Evolutionary conservation across 1,284 basidiomycete genomes (phyloP).

Genomic region (Cryptococcus hybrid): DNA sequence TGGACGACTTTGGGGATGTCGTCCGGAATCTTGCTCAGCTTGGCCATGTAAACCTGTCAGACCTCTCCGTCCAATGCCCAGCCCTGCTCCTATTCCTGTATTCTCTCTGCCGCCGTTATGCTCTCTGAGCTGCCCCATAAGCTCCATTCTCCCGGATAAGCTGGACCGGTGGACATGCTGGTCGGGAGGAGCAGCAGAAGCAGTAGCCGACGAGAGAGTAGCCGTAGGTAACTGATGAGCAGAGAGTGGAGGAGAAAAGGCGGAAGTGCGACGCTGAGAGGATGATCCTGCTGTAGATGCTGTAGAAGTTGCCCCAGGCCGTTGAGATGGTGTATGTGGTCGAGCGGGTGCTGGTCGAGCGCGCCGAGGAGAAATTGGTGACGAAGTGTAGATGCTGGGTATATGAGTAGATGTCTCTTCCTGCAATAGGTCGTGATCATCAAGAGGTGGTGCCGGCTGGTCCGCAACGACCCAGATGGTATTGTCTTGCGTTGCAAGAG

Average conservation of each 20-base stretch:
- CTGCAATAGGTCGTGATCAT: neutral
- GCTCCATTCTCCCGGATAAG: slow-evolving; percentile 18
- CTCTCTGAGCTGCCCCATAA: slow-evolving; percentile 36
- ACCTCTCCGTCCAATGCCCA: slow-evolving; percentile 29
- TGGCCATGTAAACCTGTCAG: slow-evolving; percentile 30
- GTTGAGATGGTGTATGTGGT: neutral
- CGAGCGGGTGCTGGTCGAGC: neutral
- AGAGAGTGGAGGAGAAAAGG: slow-evolving; percentile 35
- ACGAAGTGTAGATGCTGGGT: neutral
- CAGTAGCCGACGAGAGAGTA: slow-evolving; percentile 22
- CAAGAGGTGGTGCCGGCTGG: neutral
- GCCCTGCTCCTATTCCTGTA: slow-evolving; percentile 20
- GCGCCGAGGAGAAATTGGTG: neutral
- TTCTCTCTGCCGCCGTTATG: slow-evolving; percentile 15
- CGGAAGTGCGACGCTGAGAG: slow-evolving; percentile 21
- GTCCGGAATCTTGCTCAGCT: slow-evolving; percentile 26
- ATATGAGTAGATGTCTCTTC: neutral
- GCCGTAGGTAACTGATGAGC: slow-evolving; percentile 18
- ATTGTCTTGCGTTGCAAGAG: slow-evolving; percentile 34
- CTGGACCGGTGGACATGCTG: slow-evolving; percentile 15
- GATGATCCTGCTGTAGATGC: slow-evolving; percentile 5
- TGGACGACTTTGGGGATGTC: slow-evolving; percentile 25
- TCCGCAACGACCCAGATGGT: slow-evolving; percentile 33
- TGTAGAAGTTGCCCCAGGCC: neutral
- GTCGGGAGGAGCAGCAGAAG: slow-evolving; percentile 19